Evolutionary conservation across 1,139 yeast species (phyloP).

Genomic region (Meyerozyma sp.): DNA sequence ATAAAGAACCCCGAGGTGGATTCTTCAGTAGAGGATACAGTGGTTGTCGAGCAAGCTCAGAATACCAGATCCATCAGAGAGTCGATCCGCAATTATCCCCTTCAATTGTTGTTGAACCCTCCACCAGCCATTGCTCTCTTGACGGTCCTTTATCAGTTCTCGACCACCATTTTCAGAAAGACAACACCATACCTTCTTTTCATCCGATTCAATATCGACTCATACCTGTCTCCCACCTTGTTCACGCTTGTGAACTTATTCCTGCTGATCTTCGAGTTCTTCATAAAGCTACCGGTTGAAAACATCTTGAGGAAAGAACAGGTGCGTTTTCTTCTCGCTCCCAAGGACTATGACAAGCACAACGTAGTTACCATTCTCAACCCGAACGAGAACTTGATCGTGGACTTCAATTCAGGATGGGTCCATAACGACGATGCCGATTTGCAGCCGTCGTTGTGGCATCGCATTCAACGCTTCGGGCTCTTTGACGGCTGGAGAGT

Average conservation of each 20-base stretch:
- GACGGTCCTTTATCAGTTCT: constrained; percentile 58
- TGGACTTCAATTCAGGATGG: constrained; percentile 34
- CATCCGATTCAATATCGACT: constrained; percentile 62
- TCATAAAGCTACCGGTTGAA: constrained; percentile 80
- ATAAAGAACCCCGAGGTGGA: not conserved
- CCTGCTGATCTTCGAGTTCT: constrained; percentile 60
- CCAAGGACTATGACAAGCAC: constrained; percentile 29
- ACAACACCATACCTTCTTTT: constrained; percentile 72
- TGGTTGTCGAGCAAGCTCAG: constrained; percentile 30
- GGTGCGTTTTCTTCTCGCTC: constrained; percentile 51
- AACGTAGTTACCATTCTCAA: constrained; percentile 35
- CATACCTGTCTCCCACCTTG: constrained; percentile 57
- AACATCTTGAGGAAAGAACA: constrained; percentile 83
- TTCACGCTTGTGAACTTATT: constrained; percentile 50
- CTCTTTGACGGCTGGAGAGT: constrained; percentile 92
- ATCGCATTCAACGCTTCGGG: constrained; percentile 23
- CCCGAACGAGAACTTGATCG: constrained; percentile 45
- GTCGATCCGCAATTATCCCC: constrained; percentile 31
- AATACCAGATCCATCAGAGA: constrained; percentile 21
- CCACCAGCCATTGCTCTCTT: constrained; percentile 44
- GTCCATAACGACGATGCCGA: constrained; percentile 6
- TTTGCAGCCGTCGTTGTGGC: constrained; percentile 6
- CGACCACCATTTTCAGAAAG: constrained; percentile 57
- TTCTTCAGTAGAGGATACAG: constrained; percentile 8
- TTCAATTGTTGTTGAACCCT: constrained; percentile 48